Base-by-base conservation (phyloP, 2,329 filamentous ascomycete species). In the Colletotrichum aenigma region DNA sequence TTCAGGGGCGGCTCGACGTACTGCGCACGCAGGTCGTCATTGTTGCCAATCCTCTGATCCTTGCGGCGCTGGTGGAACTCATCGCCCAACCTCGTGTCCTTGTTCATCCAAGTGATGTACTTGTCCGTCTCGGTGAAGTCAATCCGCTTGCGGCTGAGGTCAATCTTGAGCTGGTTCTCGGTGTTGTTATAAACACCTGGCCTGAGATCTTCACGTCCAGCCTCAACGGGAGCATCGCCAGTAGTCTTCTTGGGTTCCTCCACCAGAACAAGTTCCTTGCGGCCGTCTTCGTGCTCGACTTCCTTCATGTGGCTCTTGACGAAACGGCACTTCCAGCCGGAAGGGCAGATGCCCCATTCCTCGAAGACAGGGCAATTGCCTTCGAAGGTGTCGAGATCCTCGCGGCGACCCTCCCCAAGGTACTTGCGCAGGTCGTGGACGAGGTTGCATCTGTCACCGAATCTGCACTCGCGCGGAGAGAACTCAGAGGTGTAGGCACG, bases 271-370 rank as follows among this genome's bases (percentile, higher is more conserved):
- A 98, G 86, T 85, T 98, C 96, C 80, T 94, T 95, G 79, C 91
- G 91, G 10, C 96, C 96, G 83, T 98, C 96, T 70, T 93, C 92
- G 24, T 89, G 92, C 78, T 94, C 91, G 28, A 94, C 85, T 85
- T 98, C 96, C 77, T 93, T 89, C 80, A 95, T 97, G 85, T 99
- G 97, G 77, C 95, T 97, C 77, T 91, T 91, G 38, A 95, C 94
- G 81, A 98, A 98, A 26, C 96, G 94, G 83, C 97, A 99, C 83
- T 96, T 98, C 96, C 96, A 99, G 7, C 97, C 97, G 16, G 94
- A 91, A 65, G 91, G 90, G 80, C 97, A 99, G 77, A 89, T 91
- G 15, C 96, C 96, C 78, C 93, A 91, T 18, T 88, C 88, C 78
- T 95, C 93, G 84, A 92, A 98, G 10, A 98, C 90, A 1, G 96